Base-by-base conservation (phyloP, 192 early-diverging fungal species). In the Coemansia sp. region DNA sequence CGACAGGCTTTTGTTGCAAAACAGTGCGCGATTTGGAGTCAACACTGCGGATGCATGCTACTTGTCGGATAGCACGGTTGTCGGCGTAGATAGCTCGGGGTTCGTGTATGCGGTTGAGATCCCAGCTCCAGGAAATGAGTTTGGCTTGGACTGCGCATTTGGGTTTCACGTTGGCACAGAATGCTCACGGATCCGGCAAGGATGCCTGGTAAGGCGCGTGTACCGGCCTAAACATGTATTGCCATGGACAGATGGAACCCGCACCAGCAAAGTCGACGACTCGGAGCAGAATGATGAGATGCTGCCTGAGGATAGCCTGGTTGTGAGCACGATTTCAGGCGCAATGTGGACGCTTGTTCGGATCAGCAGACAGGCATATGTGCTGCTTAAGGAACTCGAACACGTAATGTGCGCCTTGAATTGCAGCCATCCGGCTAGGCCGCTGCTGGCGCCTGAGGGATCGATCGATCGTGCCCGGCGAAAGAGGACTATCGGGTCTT, bases 291-390 rank as follows among this genome's bases (percentile, higher is more conserved):
- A 34, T 11, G 29, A 28, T 13, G 30, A 36, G 29, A 48, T 25
- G 53, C 31, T 17, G 29, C 30, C 25, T 3, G 50, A 53, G 2
- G 25, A 61, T 3, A 33, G 45, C 13, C 33, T 72, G 31, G 50
- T 79, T 11, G 50, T 69, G 6, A 61, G 42, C 29, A 61, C 70
- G 5, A 13, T 70, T 3, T 57, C 63, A 0, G 76, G 76, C 28
- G 70, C 70, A 1, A 15, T 79, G 57, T 79, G 76, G 76, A 64
- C 76, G 4, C 31, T 72, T 28, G 30, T 61, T 22, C 67, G 70
- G 22, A 73, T 79, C 53, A 57, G 45, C 27, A 40, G 57, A 13
- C 44, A 61, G 6, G 62, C 76, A 6, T 79, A 57, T 55, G 20
- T 7, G 17, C 37, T 73, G 41, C 33, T 79, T 23, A 15, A 25